Evolutionary conservation across 1,284 basidiomycete species (phyloP), one percentile per base, ranked within the genome.

Genomic region (Leccinum pachyderme): DNA sequence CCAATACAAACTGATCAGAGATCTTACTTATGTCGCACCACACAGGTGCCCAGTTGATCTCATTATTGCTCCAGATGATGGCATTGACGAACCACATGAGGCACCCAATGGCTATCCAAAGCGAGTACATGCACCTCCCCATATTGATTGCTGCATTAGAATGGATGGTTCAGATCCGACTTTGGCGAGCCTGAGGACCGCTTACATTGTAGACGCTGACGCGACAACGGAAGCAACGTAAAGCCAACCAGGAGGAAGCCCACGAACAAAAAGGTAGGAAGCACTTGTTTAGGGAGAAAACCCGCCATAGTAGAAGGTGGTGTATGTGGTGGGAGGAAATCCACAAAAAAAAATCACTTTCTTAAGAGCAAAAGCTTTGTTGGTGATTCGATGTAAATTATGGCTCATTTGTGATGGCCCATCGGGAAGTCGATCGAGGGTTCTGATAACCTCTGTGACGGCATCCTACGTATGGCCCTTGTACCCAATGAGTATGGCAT

Each of bases 1-100:
- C 0, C 6, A 1, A 53, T 41, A 53, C 7, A 22, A 11, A 25
- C 15, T 15, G 13, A 29, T 8, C 12, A 24, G 43, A 13, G 5
- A 24, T 6, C 83, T 65, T 63, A 87, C 86, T 79, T 58, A 92
- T 87, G 63, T 93, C 90, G 63, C 90, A 92, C 84, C 84, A 92
- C 2, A 84, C 73, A 0, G 85, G 85, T 0, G 82, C 79, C 43
- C 64, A 72, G 60, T 87, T 79, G 9, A 77, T 71, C 2, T 77
- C 75, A 62, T 83, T 84, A 31, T 80, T 73, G 51, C 75, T 75
- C 89, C 89, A 93, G 13, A 89, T 65, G 32, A 87, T 67, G 15
- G 81, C 77, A 69, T 92, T 87, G 61, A 91, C 72, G 60, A 79
- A 81, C 32, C 75, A 69, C 50, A 79, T 77, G 18, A 90, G 70